Percentiles rank a stretch among this genome's conserved stretches.
These are phyloP conservation scores for Russula brevipes DNA, from an alignment of 768 basidiomycete genomes.

Conservation along the genomic window DNA sequence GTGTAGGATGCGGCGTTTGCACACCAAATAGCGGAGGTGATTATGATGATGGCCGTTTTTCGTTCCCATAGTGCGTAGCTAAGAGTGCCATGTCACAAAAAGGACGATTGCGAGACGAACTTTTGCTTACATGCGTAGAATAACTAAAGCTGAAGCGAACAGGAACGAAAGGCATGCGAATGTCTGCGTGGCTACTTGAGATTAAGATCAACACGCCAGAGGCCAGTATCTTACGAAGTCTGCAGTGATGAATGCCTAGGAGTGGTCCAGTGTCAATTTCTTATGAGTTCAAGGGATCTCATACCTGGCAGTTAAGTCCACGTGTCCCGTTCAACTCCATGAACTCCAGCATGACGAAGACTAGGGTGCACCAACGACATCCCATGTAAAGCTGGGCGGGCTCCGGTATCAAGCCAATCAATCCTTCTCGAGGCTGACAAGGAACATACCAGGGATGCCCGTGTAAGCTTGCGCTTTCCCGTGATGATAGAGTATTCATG, in stretches of 20 bases:
- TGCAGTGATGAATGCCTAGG: not conserved
- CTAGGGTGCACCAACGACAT: not conserved
- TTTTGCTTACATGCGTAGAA: not conserved
- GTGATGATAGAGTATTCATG: slow-evolving; percentile 4
- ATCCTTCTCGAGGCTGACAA: not conserved
- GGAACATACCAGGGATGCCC: slow-evolving; percentile 6
- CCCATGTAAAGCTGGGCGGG: slow-evolving; percentile 6
- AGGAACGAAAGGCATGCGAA: not conserved
- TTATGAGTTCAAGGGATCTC: not conserved
- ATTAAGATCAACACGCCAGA: not conserved
- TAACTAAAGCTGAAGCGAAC: not conserved
- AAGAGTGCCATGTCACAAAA: not conserved
- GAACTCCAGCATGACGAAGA: not conserved
- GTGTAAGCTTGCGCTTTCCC: not conserved
- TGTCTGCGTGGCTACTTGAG: not conserved
- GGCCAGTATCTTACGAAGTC: not conserved
- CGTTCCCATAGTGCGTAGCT: slow-evolving; percentile 2
- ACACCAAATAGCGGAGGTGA: not conserved
- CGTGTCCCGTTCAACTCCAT: not conserved
- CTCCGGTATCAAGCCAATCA: not conserved
- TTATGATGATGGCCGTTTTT: not conserved
- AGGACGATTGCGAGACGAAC: not conserved
- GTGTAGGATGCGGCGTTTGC: not conserved
- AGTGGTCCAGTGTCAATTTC: not conserved
- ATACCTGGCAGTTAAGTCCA: slow-evolving; percentile 3